Percentiles rank a stretch among this genome's conserved stretches.
Conservation (phyloP, 495 filamentous ascomycete species). For the Gamarada debralockiae region DNA sequence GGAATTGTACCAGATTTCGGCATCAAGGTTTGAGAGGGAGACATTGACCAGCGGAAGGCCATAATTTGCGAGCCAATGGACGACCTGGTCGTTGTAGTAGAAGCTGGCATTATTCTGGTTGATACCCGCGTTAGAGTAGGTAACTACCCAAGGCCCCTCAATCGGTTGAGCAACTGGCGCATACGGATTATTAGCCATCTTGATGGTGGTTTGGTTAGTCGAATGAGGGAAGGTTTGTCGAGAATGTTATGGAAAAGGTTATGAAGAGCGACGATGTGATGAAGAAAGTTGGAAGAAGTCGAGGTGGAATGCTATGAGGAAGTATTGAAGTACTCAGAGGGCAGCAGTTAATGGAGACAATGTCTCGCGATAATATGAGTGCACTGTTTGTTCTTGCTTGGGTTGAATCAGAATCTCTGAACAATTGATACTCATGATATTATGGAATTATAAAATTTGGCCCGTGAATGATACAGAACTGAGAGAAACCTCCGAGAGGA, state of each 20-base stretch:
- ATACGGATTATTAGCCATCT: too few relatives aligned
- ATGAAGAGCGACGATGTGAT: background rate
- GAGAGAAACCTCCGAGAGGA: background rate
- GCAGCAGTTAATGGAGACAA: background rate
- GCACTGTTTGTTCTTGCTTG: background rate
- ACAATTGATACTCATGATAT: conserved; percentile 3
- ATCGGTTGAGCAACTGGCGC: background rate
- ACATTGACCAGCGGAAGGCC: conserved; percentile 47
- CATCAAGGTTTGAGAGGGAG: conserved; percentile 43
- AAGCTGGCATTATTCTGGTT: too few relatives aligned
- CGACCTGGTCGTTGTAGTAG: too few relatives aligned
- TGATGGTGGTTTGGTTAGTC: too few relatives aligned
- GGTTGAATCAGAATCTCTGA: background rate
- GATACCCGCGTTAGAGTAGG: background rate
- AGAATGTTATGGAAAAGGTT: background rate
- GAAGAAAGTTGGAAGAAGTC: conserved; percentile 1
- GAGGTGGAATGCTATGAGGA: background rate
- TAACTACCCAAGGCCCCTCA: background rate
- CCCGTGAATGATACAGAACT: too few relatives aligned
- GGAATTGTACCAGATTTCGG: conserved; percentile 44
- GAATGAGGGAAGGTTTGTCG: too few relatives aligned
- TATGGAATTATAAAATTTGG: conserved; percentile 1
- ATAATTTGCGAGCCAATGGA: conserved; percentile 21
- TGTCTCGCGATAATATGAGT: conserved; percentile 4
- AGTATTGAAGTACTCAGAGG: background rate